Conservation (phyloP, 345 rosid genomes). For the Trapa bicornis region DNA sequence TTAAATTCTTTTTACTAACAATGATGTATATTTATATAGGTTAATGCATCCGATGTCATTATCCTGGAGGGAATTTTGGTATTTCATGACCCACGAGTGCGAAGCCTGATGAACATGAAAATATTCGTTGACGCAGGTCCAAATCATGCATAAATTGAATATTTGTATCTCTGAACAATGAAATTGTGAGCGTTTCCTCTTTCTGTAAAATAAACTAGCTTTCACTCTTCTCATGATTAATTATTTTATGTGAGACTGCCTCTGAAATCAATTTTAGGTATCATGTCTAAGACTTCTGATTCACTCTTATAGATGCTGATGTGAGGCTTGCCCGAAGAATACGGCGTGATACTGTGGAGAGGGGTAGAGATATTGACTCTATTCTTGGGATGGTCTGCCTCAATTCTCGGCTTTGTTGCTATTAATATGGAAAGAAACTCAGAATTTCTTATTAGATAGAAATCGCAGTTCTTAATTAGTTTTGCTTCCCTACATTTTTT, state of each 20-base stretch:
- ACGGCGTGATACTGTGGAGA: conserved; percentile 89
- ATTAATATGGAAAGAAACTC: background rate
- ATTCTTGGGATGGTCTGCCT: conserved; percentile 87
- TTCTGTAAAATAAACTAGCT: background rate
- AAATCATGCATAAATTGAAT: background rate
- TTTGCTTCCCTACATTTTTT: background rate
- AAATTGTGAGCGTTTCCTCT: too few relatives aligned
- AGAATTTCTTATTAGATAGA: background rate
- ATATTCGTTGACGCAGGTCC: conserved; percentile 96
- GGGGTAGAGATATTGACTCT: conserved; percentile 90
- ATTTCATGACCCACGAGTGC: conserved; percentile 83
- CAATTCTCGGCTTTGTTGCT: background rate
- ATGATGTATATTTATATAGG: conserved; percentile 30
- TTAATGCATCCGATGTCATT: conserved; percentile 95
- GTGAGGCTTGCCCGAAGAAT: conserved; percentile 99
- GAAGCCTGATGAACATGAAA: conserved; percentile 91
- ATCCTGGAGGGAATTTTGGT: conserved; percentile 95
- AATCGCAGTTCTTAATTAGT: background rate
- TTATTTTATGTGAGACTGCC: background rate
- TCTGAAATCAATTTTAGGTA: background rate
- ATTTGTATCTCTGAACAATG: background rate
- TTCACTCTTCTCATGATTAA: background rate
- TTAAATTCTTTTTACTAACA: background rate
- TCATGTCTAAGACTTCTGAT: conserved; percentile 2
- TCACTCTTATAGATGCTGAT: conserved; percentile 74